Evolutionary conservation across 2,329 filamentous ascomycete genomes (phyloP).

Genomic region (Immersiporthe knoxdaviesiana): DNA sequence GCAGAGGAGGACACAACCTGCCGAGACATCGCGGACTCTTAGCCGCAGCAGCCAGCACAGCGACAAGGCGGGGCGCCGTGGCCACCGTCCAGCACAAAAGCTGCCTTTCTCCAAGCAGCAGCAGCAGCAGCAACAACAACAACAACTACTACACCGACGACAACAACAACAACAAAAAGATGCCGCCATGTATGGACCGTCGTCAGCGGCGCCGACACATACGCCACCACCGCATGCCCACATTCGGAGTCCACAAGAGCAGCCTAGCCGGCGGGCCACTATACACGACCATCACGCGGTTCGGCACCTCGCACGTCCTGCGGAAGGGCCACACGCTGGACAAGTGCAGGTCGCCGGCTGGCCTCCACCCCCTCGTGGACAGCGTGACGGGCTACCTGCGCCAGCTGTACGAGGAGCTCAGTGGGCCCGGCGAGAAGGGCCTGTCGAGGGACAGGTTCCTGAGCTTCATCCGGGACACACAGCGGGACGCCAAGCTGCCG

Average conservation of each 20-base stretch:
- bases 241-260: conserved; percentile 14
- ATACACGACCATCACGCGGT: conserved; percentile 7
- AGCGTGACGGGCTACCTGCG: conserved; percentile 19
- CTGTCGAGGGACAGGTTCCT: conserved; percentile 17
- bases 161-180: background rate
- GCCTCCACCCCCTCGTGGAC: background rate
- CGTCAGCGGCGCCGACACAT: conserved; percentile 19
- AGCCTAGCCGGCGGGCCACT: conserved; percentile 13
- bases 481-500: conserved; percentile 3
- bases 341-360: conserved; percentile 8
- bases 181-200: conserved; percentile 3
- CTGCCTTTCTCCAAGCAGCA: too few species aligned
- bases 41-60: background rate
- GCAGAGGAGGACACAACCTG: background rate
- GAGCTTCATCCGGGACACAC: conserved; percentile 14
- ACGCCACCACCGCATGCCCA: conserved; percentile 22
- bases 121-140: too few species aligned
- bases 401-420: conserved; percentile 23
- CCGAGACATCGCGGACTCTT: background rate
- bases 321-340: conserved; percentile 13
- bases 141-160: too few species aligned
- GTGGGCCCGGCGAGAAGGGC: conserved; percentile 3
- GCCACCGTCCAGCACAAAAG: background rate
- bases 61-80: background rate
- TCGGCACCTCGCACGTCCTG: background rate